These are phyloP conservation scores for Podospora pseudocomata DNA, from an alignment of 495 filamentous ascomycete species.

Conservation along the genomic window DNA sequence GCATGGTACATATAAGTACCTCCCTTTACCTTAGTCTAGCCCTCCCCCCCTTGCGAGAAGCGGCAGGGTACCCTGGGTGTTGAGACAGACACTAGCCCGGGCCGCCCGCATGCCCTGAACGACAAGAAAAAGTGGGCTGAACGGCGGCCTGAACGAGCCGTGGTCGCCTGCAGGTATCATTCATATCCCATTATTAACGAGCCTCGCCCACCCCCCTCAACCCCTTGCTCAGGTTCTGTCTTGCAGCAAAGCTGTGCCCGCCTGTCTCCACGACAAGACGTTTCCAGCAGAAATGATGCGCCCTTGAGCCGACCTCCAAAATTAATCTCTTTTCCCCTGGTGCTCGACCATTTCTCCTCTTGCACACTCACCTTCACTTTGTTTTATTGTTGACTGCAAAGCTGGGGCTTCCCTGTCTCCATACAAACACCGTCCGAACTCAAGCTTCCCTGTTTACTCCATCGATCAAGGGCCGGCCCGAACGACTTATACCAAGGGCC, in stretches of 20 bases:
- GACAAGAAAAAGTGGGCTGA: conserved; percentile 10
- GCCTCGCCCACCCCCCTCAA: conserved; percentile 10
- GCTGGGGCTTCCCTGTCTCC: not conserved
- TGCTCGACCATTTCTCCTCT: not conserved
- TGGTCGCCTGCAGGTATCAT: conserved; percentile 3
- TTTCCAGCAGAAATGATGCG: not conserved
- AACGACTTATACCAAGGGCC: not conserved
- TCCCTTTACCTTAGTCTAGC: too few relatives aligned
- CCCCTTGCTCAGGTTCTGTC: conserved; percentile 5
- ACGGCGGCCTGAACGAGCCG: conserved; percentile 1
- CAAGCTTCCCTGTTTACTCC: not conserved
- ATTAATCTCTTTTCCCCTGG: not conserved
- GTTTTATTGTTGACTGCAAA: not conserved
- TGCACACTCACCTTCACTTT: not conserved
- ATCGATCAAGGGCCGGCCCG: not conserved
- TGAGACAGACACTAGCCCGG: conserved; percentile 4
- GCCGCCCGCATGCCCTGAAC: conserved; percentile 12
- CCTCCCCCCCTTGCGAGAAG: not conserved
- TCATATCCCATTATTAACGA: conserved; percentile 11
- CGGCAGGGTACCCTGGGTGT: conserved; percentile 11
- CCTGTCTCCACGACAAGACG: not conserved
- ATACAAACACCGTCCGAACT: not conserved
- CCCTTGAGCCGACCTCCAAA: not conserved
- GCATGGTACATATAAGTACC: not conserved
- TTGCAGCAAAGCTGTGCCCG: not conserved